Evolutionary conservation across 1,139 yeast species (phyloP).

Genomic region (Geotrichum citri-aurantii): DNA sequence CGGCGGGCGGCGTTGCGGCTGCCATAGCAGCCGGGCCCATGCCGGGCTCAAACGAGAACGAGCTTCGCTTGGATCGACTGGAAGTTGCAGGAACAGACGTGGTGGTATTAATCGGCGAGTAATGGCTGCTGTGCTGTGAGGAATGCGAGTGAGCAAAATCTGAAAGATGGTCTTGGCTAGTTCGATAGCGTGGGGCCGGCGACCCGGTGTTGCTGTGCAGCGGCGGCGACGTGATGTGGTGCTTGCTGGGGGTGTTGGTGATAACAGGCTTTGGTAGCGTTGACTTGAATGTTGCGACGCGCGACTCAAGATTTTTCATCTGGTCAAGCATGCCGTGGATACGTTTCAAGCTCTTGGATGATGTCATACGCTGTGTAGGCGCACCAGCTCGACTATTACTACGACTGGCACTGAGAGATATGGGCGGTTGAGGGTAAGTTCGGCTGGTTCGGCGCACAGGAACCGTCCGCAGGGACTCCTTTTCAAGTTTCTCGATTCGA

Average conservation of each 20-base stretch:
- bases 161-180: neutral
- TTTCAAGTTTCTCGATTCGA: conserved; percentile 20
- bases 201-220: neutral
- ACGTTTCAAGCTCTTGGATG: conserved; percentile 30
- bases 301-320: conserved; percentile 29
- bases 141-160: neutral
- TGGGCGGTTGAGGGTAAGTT: neutral
- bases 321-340: conserved; percentile 35
- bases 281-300: conserved; percentile 32
- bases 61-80: neutral
- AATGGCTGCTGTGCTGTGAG: neutral
- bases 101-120: neutral
- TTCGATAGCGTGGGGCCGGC: neutral
- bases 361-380: conserved; percentile 18
- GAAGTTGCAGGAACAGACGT: neutral
- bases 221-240: neutral
- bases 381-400: neutral
- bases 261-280: conserved; percentile 26
- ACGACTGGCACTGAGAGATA: neutral
- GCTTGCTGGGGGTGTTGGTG: conserved; percentile 19
- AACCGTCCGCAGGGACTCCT: conserved; percentile 13
- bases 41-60: neutral
- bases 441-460: neutral
- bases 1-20: neutral
- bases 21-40: neutral